Base-by-base conservation (phyloP, 306 rosid genomes). In the Heteromeles arbutifolia region DNA sequence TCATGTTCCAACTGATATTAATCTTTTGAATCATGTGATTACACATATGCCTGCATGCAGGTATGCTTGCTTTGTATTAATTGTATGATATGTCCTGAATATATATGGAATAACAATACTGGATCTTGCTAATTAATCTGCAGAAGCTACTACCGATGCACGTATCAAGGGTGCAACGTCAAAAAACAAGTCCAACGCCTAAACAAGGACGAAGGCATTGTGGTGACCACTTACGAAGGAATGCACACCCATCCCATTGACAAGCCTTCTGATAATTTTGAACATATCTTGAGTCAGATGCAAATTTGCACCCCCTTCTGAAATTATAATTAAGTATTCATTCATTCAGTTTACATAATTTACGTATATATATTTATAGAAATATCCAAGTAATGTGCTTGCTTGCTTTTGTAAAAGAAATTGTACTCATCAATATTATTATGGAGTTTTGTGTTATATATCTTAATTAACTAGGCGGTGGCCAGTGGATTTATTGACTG, bases 171-270 rank as follows among this genome's bases (percentile, higher is more conserved):
- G 19, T 94, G 98, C 86, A 87, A 90, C 64, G 97, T 94, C 72
- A 94, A 94, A 88, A 94, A 94, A 77, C 98, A 94, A 88, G 97
- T 94, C 0, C 97, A 94, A 73, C 83, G 98, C 43, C 80, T 91
- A 70, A 91, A 88, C 17, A 85, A 83, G 81, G 98, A 94, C 19
- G 97, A 91, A 84, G 95, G 92, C 10, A 78, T 90, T 32, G 97
- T 94, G 65, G 96, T 91, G 82, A 94, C 96, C 12, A 91, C 97
- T 8, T 94, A 94, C 54, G 97, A 94, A 77, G 96, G 98, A 37
- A 90, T 85, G 52, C 98, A 94, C 87, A 84, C 85, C 5, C 98
- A 94, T 77, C 91, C 94, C 25, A 87, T 88, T 28, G 87, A 88
- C 75, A 90, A 88, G 74, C 88, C 93, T n/a, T 79, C 91, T 0